Evolutionary conservation across 2,329 filamentous ascomycete species (phyloP).

Genomic region (Epichloe gansuensis): DNA sequence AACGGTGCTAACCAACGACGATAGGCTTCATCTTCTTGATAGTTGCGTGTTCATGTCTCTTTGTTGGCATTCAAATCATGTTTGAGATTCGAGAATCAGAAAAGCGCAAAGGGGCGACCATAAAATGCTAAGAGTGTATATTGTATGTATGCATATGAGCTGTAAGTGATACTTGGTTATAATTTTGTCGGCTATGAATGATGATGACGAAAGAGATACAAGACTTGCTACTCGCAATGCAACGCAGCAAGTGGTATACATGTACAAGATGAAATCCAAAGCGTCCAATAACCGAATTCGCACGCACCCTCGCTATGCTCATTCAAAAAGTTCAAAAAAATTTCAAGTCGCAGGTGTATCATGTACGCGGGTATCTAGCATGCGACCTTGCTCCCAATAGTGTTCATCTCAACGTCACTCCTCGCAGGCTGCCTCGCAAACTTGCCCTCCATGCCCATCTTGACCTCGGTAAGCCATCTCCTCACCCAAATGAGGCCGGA

Average conservation of each 20-base stretch:
- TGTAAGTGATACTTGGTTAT: no score
- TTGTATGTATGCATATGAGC: not conserved
- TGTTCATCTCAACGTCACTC: slow-evolving; percentile 17
- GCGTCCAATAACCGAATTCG: no score
- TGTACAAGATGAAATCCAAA: no score
- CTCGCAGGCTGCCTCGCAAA: slow-evolving; percentile 18
- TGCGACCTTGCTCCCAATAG: not conserved
- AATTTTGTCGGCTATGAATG: not conserved
- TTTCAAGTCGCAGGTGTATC: no score
- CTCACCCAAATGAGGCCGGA: slow-evolving; percentile 40
- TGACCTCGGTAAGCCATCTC: slow-evolving; percentile 35
- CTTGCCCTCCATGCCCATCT: slow-evolving; percentile 31
- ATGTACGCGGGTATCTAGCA: no score
- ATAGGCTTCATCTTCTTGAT: slow-evolving; percentile 61
- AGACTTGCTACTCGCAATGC: no score
- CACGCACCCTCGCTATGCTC: no score
- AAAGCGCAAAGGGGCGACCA: slow-evolving; percentile 63
- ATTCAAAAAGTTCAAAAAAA: no score
- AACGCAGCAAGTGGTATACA: no score
- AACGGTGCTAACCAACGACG: slow-evolving; percentile 11
- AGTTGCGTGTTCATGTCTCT: slow-evolving; percentile 60
- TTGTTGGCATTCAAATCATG: slow-evolving; percentile 85
- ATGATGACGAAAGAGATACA: no score
- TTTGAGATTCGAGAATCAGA: slow-evolving; percentile 87
- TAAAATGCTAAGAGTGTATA: slow-evolving; percentile 50